Conservation (phyloP, 2,329 filamentous ascomycete species). For the Ceratocystiopsis minuta region DNA sequence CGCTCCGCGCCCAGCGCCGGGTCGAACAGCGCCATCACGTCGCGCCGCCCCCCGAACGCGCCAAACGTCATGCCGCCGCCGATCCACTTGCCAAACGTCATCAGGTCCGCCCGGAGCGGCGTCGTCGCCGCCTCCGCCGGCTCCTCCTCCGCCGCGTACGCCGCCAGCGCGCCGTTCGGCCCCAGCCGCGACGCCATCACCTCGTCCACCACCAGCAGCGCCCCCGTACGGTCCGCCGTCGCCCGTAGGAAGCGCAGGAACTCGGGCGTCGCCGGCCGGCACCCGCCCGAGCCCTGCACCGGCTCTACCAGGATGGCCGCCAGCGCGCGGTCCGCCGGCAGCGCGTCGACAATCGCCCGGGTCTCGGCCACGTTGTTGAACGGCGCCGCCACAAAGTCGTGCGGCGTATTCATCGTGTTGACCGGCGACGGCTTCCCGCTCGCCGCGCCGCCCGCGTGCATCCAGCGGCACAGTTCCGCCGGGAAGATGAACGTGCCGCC, state of each 20-base stretch:
- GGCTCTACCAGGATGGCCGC: conserved; percentile 43
- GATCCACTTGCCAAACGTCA: conserved; percentile 38
- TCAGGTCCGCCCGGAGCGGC: conserved; percentile 36
- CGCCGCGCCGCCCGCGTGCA: conserved; percentile 2
- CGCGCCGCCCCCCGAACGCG: conserved; percentile 32
- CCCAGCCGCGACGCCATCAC: conserved; percentile 48
- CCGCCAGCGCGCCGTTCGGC: conserved; percentile 28
- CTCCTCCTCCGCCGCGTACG: conserved; percentile 28
- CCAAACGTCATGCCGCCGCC: conserved; percentile 42
- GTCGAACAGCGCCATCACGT: conserved; percentile 59
- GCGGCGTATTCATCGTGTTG: conserved; percentile 26
- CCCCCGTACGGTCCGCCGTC: conserved; percentile 4
- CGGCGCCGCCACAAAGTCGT: conserved; percentile 38
- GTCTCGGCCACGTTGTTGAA: conserved; percentile 41
- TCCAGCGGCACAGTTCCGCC: conserved; percentile 7
- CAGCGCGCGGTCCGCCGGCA: conserved; percentile 15
- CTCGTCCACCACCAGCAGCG: conserved; percentile 48
- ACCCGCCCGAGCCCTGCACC: conserved; percentile 45
- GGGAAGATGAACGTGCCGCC: conserved; percentile 24
- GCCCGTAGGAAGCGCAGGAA: conserved; percentile 26
- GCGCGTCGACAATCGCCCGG: conserved; percentile 20
- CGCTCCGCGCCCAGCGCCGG: conserved; percentile 19
- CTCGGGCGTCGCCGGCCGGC: conserved; percentile 27
- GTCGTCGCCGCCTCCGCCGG: conserved; percentile 33
- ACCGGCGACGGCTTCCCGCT: conserved; percentile 18